Evolutionary conservation across 2,329 filamentous ascomycete species (phyloP).

Genomic region (Ascochyta rabiei): DNA sequence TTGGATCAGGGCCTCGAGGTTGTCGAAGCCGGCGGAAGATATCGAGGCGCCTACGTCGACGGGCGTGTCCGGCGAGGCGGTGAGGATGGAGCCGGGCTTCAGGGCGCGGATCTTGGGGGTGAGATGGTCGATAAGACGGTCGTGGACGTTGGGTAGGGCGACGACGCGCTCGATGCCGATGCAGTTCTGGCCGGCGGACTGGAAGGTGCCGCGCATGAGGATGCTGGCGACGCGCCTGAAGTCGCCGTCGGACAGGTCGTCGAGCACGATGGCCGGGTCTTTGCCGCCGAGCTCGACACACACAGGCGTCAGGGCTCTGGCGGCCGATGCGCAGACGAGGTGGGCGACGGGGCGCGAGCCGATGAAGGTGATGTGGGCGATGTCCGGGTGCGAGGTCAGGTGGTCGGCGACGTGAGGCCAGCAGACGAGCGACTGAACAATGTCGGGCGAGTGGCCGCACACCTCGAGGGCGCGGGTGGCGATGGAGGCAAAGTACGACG

Average conservation of each 20-base stretch:
- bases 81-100: conserved; percentile 73
- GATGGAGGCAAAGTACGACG: conserved; percentile 79
- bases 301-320: conserved; percentile 83
- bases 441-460: conserved; percentile 79
- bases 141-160: conserved; percentile 76
- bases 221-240: conserved; percentile 78
- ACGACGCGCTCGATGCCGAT: conserved; percentile 96
- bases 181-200: conserved; percentile 95
- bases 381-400: conserved; percentile 81
- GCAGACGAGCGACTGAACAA: conserved; percentile 86
- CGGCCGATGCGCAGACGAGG: conserved; percentile 83
- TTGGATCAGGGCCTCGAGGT: conserved; percentile 75
- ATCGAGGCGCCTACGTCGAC: conserved; percentile 91
- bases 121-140: conserved; percentile 71
- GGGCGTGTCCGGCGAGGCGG: conserved; percentile 48
- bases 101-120: conserved; percentile 75
- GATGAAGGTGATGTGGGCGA: conserved; percentile 94
- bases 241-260: conserved; percentile 70
- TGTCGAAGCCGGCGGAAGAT: conserved; percentile 74
- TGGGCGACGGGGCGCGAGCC: conserved; percentile 87
- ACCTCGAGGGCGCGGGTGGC: conserved; percentile 78
- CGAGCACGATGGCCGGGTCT: conserved; percentile 87
- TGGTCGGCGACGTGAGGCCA: conserved; percentile 83
- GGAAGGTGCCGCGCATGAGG: conserved; percentile 90
- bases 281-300: conserved; percentile 94